phyloP scores from a whole-genome alignment of 345 rosid genomes.

The Boechera stricta region DNA sequence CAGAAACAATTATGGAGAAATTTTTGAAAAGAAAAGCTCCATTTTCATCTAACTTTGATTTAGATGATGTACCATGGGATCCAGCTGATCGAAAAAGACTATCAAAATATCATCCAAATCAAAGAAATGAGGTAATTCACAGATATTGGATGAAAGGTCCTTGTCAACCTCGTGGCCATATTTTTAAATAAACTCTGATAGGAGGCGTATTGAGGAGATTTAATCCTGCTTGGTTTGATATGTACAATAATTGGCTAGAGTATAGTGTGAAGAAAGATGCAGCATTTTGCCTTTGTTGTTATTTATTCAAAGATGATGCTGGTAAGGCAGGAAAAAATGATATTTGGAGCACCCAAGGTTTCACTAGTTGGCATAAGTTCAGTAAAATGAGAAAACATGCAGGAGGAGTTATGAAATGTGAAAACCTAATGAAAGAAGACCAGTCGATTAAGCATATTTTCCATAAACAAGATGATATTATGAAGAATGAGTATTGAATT shows the following conservation, averaged over 20 bases:
- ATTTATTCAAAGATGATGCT: too few relatives aligned
- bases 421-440: too few relatives aligned
- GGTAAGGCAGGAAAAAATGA: too few relatives aligned
- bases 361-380: too few relatives aligned
- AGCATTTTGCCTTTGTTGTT: neutral
- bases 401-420: too few relatives aligned
- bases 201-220: neutral
- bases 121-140: neutral
- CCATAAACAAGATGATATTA: too few relatives aligned
- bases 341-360: too few relatives aligned
- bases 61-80: neutral
- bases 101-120: neutral
- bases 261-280: neutral
- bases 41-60: neutral
- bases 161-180: neutral
- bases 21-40: neutral
- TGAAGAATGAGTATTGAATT: too few relatives aligned
- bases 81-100: neutral
- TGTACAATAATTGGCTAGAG: neutral
- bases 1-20: too few relatives aligned
- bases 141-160: neutral
- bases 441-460: too few relatives aligned
- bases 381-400: too few relatives aligned
- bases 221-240: neutral
- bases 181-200: neutral